Base-by-base conservation (phyloP, 2,329 filamentous ascomycete species). In the Pseudogymnoascus verrucosus region DNA sequence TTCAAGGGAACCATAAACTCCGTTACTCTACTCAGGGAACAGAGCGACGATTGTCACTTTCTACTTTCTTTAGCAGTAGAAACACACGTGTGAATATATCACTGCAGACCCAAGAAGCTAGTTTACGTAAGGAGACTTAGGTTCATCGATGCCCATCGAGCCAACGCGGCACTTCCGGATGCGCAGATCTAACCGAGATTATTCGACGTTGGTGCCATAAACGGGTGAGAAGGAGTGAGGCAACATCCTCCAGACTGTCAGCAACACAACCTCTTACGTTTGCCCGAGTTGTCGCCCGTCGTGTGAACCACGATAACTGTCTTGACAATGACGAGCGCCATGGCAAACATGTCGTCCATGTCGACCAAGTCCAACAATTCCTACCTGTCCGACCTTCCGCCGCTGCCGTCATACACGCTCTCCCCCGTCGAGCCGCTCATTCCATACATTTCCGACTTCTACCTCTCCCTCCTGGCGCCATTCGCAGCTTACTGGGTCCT, bases 401-500 rank as follows among this genome's bases (percentile, higher is more conserved):
- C 93, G 62, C 86, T 98, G 51, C 93, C 95, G 60, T 77, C 83
- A n/a, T 97, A 96, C 79, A 86, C 85, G 23, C 79, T 95, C 64
- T 80, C 80, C 67, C 86, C 87, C 7, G 85, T 89, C 54, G 82
- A 86, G 66, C 85, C 91, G 64, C 80, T 97, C 63, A 75, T 97
- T 65, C 79, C 90, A 44, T 89, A 88, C 76, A 82, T 96, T 16
- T 86, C 92, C 65, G 95, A 99, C 78, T 88, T 89, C 72, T 86
- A 89, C 76, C 79, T 96, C 28, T 85, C 89, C 54, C 80, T 96
- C 65, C 75, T 93, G 57, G 79, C 89, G 12, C 93, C 93, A 31
- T 83, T 97, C 65, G 74, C 91, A 70, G 89, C 89, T 64, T 99
- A 99, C 82, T 99, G 95, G 95, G 77, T 79, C 21, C 78, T 96